phyloP scores from a whole-genome alignment of 2,329 filamentous ascomycete genomes.

The Xylariaceae sp. region DNA sequence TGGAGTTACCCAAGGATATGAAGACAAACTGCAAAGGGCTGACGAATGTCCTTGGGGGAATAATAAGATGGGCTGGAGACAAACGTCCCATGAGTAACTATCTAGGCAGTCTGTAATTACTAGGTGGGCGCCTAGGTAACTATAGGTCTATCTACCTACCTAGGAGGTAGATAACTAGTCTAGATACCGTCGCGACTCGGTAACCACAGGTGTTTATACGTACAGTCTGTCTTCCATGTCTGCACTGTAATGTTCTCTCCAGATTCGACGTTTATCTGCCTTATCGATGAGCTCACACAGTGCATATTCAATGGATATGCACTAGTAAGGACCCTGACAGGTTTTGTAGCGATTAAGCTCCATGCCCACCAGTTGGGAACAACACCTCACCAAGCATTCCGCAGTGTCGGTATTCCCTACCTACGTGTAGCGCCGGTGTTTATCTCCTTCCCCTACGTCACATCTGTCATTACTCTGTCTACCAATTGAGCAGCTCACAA shows the following conservation, averaged over 20 bases:
- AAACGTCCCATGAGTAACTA: not conserved
- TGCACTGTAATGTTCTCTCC: too few relatives aligned
- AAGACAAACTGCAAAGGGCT: not conserved
- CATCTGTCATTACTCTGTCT: not conserved
- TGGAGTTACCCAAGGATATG: not conserved
- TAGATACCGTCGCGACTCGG: too few relatives aligned
- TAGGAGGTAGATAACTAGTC: too few relatives aligned
- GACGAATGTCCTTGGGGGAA: not conserved
- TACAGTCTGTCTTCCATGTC: too few relatives aligned
- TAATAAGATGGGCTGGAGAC: not conserved
- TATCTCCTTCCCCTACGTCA: not conserved
- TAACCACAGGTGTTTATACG: too few relatives aligned
- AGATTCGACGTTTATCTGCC: too few relatives aligned
- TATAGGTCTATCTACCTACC: not conserved
- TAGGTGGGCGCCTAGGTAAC: not conserved
- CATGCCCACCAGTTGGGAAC: not conserved
- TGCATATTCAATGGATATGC: too few relatives aligned
- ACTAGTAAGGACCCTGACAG: too few relatives aligned
- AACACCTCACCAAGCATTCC: not conserved
- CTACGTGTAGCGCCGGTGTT: not conserved
- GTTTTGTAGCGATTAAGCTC: not conserved
- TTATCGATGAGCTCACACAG: too few relatives aligned
- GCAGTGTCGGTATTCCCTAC: not conserved
- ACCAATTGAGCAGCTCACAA: not conserved
- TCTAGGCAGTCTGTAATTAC: not conserved